phyloP scores from a whole-genome alignment of 345 rosid genomes.

The Murraya paniculata region DNA sequence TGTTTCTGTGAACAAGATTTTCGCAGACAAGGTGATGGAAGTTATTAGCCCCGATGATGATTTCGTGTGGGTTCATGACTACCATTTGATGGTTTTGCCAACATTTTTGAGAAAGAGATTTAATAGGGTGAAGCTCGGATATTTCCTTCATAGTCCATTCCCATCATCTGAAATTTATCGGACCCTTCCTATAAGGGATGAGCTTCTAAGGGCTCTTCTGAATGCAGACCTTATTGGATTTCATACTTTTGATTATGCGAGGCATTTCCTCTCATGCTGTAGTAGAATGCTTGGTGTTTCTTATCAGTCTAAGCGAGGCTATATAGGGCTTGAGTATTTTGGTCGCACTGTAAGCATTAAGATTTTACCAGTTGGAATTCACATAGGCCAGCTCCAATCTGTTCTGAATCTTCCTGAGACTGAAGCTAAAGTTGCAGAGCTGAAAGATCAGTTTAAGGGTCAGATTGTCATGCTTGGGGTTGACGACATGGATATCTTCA shows the following conservation, averaged over 20 bases:
- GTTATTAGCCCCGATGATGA: slow-evolving; percentile 94
- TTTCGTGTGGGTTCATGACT: slow-evolving; percentile 93
- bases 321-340: slow-evolving; percentile 82
- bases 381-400: slow-evolving; percentile 76
- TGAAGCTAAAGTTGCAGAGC: slow-evolving; percentile 58
- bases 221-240: slow-evolving; percentile 86
- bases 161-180: slow-evolving; percentile 94
- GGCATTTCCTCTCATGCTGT: slow-evolving; percentile 92
- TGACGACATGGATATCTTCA: slow-evolving; percentile 95
- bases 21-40: slow-evolving; percentile 94
- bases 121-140: slow-evolving; percentile 86
- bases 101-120: slow-evolving; percentile 89
- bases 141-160: slow-evolving; percentile 90
- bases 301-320: slow-evolving; percentile 88
- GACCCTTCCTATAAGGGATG: slow-evolving; percentile 85
- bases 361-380: slow-evolving; percentile 93
- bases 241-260: slow-evolving; percentile 94
- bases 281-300: slow-evolving; percentile 93
- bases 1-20: slow-evolving; percentile 89
- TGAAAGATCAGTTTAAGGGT: slow-evolving; percentile 54
- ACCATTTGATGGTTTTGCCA: slow-evolving; percentile 92
- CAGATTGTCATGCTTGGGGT: slow-evolving; percentile 81
- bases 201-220: slow-evolving; percentile 76
- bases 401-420: slow-evolving; percentile 76
- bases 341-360: slow-evolving; percentile 90